phyloP scores from a whole-genome alignment of 1,284 basidiomycete species.

The Sutorius eximius region DNA sequence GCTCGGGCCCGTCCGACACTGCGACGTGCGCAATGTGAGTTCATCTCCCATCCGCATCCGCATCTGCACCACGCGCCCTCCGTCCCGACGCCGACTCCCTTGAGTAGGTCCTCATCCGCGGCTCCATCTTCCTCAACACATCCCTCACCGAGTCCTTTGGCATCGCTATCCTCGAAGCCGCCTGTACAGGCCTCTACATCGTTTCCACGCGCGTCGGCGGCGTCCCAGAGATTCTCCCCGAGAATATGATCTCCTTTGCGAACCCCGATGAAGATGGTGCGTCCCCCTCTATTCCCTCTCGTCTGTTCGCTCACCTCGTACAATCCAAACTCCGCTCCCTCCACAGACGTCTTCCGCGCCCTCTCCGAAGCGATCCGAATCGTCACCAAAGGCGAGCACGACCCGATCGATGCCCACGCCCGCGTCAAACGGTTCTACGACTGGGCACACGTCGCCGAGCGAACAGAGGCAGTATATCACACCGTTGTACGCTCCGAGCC shows the following conservation, averaged over 20 bases:
- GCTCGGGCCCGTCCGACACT: constrained; percentile 78
- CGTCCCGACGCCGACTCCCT: not conserved
- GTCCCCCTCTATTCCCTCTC: not conserved
- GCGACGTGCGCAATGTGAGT: constrained; percentile 79
- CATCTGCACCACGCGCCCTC: not conserved
- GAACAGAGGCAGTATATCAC: constrained; percentile 85
- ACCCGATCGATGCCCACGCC: constrained; percentile 77
- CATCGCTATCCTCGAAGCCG: constrained; percentile 94
- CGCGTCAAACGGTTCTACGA: constrained; percentile 83
- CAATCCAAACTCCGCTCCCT: not conserved
- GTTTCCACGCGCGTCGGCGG: constrained; percentile 95
- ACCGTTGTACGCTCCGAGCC: constrained; percentile 61
- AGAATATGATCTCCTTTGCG: constrained; percentile 93
- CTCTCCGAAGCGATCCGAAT: constrained; percentile 78
- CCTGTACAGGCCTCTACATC: constrained; percentile 91
- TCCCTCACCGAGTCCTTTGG: constrained; percentile 97
- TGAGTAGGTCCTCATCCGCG: constrained; percentile 72
- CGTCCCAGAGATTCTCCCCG: constrained; percentile 92
- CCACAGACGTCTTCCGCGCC: constrained; percentile 80
- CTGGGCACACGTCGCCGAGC: constrained; percentile 78
- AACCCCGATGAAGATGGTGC: constrained; percentile 80
- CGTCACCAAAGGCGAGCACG: constrained; percentile 69
- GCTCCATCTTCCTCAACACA: constrained; percentile 93
- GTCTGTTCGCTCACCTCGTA: not conserved
- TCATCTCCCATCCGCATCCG: not conserved